These are phyloP conservation scores for Begonia peltatifolia DNA, from an alignment of 306 rosid species.

Conservation along the genomic window DNA sequence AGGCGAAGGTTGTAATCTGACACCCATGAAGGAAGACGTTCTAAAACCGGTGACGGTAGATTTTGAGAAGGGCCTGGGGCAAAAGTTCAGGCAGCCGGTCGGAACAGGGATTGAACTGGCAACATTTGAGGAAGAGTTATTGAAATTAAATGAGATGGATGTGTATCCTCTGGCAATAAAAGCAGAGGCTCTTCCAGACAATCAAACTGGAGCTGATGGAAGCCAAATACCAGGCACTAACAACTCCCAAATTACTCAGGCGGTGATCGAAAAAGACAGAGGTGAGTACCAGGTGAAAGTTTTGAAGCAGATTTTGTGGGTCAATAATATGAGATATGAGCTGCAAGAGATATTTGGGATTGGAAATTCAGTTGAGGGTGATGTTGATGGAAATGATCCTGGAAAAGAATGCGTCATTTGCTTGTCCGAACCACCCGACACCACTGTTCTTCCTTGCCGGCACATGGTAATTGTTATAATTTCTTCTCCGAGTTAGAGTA, in stretches of 20 bases:
- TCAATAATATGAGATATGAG: slow-evolving; percentile 72
- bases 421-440: slow-evolving; percentile 91
- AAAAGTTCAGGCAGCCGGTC: slow-evolving; percentile 68
- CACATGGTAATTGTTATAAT: slow-evolving; percentile 69
- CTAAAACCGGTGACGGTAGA: slow-evolving; percentile 51
- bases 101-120: slow-evolving; percentile 74
- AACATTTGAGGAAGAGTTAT: slow-evolving; percentile 51
- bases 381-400: slow-evolving; percentile 66
- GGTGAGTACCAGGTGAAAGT: slow-evolving; percentile 77
- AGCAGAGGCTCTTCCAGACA: slow-evolving; percentile 55
- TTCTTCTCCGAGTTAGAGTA: neutral
- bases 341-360: slow-evolving; percentile 95
- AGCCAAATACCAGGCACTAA: slow-evolving; percentile 20
- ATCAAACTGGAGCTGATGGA: slow-evolving; percentile 43
- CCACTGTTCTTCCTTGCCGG: slow-evolving; percentile 94
- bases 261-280: slow-evolving; percentile 77
- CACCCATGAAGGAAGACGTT: slow-evolving; percentile 42
- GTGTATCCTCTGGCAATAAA: slow-evolving; percentile 73
- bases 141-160: slow-evolving; percentile 38
- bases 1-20: slow-evolving; percentile 59
- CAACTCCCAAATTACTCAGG: slow-evolving; percentile 84
- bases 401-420: slow-evolving; percentile 99
- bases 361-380: slow-evolving; percentile 78
- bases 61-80: slow-evolving; percentile 86
- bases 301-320: slow-evolving; percentile 84